Percentiles rank a stretch among this genome's conserved stretches.
Evolutionary conservation across 2,329 filamentous ascomycete genomes (phyloP).

Genomic region (Xylaria multiplex): DNA sequence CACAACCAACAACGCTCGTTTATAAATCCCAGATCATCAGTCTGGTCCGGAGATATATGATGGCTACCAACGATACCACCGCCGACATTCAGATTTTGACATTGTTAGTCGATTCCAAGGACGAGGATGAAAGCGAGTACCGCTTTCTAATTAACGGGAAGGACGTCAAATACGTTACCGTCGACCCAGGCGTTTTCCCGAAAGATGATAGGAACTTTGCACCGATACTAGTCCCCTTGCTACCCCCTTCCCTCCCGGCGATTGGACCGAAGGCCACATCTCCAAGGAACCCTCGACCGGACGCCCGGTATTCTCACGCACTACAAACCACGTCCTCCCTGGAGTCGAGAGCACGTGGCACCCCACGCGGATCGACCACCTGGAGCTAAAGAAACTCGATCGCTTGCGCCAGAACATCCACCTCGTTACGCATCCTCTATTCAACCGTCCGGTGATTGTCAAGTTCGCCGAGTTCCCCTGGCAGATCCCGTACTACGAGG

Average conservation of each 20-base stretch:
- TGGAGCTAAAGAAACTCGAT: conserved; percentile 23
- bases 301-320: conserved; percentile 15
- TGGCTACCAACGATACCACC: too few relatives aligned
- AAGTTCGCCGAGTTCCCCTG: conserved; percentile 44
- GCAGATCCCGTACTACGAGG: conserved; percentile 38
- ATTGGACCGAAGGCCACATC: conserved; percentile 36
- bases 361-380: conserved; percentile 28
- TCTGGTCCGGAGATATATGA: too few relatives aligned
- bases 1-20: too few relatives aligned
- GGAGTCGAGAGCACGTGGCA: conserved; percentile 33
- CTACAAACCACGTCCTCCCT: conserved; percentile 6
- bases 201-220: conserved; percentile 27
- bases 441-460: conserved; percentile 33
- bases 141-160: conserved; percentile 33
- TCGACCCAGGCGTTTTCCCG: conserved; percentile 21
- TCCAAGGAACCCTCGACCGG: conserved; percentile 25
- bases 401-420: conserved; percentile 26
- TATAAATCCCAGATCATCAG: too few relatives aligned
- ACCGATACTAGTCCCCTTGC: conserved; percentile 21
- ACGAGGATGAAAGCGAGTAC: conserved; percentile 33
- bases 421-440: conserved; percentile 25
- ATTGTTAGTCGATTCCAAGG: conserved; percentile 4
- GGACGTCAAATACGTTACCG: conserved; percentile 34
- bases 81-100: conserved; percentile 18
- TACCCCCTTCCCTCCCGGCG: conserved; percentile 32